Evolutionary conservation across 139 green algal genomes (phyloP), one percentile per base, ranked within the genome.

Genomic region (Haematococcus lacustris): DNA sequence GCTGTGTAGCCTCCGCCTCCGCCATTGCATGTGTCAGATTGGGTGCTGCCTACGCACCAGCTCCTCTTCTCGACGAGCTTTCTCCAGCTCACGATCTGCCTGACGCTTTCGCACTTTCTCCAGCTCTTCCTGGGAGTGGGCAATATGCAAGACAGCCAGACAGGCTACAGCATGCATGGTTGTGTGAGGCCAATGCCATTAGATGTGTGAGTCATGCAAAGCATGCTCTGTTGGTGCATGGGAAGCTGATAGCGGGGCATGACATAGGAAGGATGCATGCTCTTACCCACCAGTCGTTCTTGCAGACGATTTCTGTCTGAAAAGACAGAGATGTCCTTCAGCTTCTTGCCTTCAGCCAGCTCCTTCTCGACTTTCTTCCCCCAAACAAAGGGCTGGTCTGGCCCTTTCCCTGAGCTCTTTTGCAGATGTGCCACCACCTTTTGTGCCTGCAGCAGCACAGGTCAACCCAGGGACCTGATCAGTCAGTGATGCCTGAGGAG

Each of bases 291-390:
- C 38, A 95, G 80, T 7, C 83, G 83, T 78, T 97, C 93, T 5
- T 83, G 73, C 68, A 97, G 90, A 17, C 79, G 73, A 25, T 92
- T 83, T 66, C 92, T 70, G 47, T 70, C 50, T 38, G 75, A 68
- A 61, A 77, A 75, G 5, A 70, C 69, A 23, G 73, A 80, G 39
- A 86, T 82, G 37, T 88, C 83, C 50, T 71, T 71, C 47, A 88
- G 70, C n/a, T 76, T 78, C 34, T 81, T 84, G 28, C 83, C 83
- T 41, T 79, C 66, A 23, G 76, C 76, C 43, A 98, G 75, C 17
- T 97, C 89, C 69, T 90, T 90, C 78, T 97, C 89, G 35, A 98
- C 91, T 76, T 98, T 98, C 80, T 98, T 98, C 60, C 75, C 72
- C 93, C 93, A 98, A 38, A 98, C 92, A 78, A 98, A 98, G 21